phyloP scores from a whole-genome alignment of 2,329 filamentous ascomycete genomes.

The Albifimbria verrucaria region DNA sequence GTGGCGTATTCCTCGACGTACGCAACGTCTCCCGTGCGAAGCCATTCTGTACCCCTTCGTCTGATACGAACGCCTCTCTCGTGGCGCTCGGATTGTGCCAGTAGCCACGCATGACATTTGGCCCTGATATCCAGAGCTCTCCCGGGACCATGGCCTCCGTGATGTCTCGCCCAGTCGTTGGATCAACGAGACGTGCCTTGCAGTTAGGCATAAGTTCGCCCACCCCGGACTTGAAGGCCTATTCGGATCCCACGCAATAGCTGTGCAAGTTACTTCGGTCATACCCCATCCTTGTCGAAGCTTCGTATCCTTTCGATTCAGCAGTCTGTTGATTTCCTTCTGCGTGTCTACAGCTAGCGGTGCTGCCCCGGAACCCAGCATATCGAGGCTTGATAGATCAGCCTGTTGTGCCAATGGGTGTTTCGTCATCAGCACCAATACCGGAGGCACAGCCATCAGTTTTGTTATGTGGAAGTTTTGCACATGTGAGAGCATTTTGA shows the following conservation, averaged over 20 bases:
- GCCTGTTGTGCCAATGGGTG: constrained; percentile 61
- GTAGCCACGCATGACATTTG: constrained; percentile 73
- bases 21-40: constrained; percentile 73
- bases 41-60: constrained; percentile 57
- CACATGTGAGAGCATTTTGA: constrained; percentile 65
- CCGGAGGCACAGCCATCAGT: constrained; percentile 68
- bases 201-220: constrained; percentile 34
- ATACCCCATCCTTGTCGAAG: constrained; percentile 78
- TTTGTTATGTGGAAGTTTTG: constrained; percentile 66
- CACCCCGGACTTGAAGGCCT: constrained; percentile 18
- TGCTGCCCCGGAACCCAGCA: constrained; percentile 64
- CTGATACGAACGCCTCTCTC: constrained; percentile 47
- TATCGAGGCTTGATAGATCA: constrained; percentile 64
- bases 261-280: constrained; percentile 76
- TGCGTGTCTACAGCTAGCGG: constrained; percentile 57
- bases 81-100: constrained; percentile 71
- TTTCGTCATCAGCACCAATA: constrained; percentile 71
- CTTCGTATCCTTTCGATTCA: constrained; percentile 33
- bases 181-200: constrained; percentile 62
- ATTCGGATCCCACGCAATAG: constrained; percentile 68
- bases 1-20: constrained; percentile 58
- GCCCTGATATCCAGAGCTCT: constrained; percentile 71
- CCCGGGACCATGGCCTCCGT: constrained; percentile 52
- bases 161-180: constrained; percentile 50
- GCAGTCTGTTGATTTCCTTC: constrained; percentile 43